phyloP scores from a whole-genome alignment of 805 yeast genomes.

The Yueomyces sinensis region DNA sequence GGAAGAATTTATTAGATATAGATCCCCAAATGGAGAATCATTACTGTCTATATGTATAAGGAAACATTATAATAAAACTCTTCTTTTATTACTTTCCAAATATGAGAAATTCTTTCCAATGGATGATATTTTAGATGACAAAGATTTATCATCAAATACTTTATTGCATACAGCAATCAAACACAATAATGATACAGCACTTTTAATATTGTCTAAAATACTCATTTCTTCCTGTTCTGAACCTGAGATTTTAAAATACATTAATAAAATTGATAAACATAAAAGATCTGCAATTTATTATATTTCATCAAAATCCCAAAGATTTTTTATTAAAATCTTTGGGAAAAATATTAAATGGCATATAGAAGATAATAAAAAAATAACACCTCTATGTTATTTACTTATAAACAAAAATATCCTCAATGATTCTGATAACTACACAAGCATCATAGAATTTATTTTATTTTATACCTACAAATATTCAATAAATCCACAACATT shows the following conservation, averaged over 20 bases:
- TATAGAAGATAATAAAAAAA: constrained; percentile 45
- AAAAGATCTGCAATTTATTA: constrained; percentile 65
- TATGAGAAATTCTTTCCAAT: constrained; percentile 39
- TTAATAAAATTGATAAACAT: constrained; percentile 36
- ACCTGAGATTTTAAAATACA: constrained; percentile 35
- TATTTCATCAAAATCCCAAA: constrained; percentile 43
- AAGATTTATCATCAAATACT: constrained; percentile 38
- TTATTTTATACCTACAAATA: too few species aligned
- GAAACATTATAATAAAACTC: constrained; percentile 31
- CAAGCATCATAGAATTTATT: too few species aligned
- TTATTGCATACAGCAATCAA: constrained; percentile 52
- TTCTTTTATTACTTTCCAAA: constrained; percentile 33
- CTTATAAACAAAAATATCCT: too few species aligned
- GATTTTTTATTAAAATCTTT: constrained; percentile 35
- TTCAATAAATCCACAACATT: background rate
- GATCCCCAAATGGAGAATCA: constrained; percentile 56
- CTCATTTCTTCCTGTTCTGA: constrained; percentile 30
- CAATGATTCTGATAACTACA: too few species aligned
- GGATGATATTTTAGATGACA: constrained; percentile 58
- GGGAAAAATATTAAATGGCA: constrained; percentile 63
- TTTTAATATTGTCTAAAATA: constrained; percentile 33
- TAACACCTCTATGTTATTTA: constrained; percentile 65
- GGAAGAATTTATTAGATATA: constrained; percentile 19
- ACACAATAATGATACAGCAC: constrained; percentile 34
- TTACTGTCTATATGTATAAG: constrained; percentile 49